A percentile compares a stretch with the other conserved stretches of the same genome.
Evolutionary conservation across 2,329 filamentous ascomycete genomes (phyloP).

Genomic region (Golovinomyces cichoracearum): DNA sequence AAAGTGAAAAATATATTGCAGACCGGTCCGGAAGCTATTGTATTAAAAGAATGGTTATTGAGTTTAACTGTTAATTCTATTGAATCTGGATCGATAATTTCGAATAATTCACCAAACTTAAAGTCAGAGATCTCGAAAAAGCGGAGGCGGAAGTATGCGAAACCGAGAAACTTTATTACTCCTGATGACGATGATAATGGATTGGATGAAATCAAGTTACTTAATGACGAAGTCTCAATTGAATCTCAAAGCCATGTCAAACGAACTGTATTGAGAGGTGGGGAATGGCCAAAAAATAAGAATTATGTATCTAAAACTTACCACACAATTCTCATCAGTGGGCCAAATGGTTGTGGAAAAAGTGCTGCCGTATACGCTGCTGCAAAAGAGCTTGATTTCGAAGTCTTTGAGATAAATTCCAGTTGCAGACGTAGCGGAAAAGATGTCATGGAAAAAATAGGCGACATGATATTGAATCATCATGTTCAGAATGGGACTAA

Average conservation of each 20-base stretch:
- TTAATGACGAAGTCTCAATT: slow-evolving; percentile 22
- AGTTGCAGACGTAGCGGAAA: slow-evolving; percentile 62
- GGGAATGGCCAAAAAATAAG: slow-evolving; percentile 12
- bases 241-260: slow-evolving; percentile 15
- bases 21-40: slow-evolving; percentile 35
- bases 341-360: slow-evolving; percentile 74
- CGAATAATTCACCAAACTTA: slow-evolving; percentile 1
- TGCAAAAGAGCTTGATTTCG: slow-evolving; percentile 73
- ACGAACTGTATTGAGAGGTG: slow-evolving; percentile 28
- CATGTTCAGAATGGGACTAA: slow-evolving; percentile 34
- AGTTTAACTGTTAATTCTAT: slow-evolving; percentile 53
- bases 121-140: slow-evolving; percentile 21
- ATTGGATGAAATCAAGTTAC: slow-evolving; percentile 41
- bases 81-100: slow-evolving; percentile 24
- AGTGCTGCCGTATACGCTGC: slow-evolving; percentile 78
- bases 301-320: slow-evolving; percentile 26
- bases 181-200: slow-evolving; percentile 49
- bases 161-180: slow-evolving; percentile 53
- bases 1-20: slow-evolving; percentile 51
- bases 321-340: slow-evolving; percentile 71
- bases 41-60: slow-evolving; percentile 60
- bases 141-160: slow-evolving; percentile 38
- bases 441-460: slow-evolving; percentile 74
- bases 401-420: slow-evolving; percentile 84
- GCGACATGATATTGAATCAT: slow-evolving; percentile 92